Base-by-base conservation (phyloP, 2,329 filamentous ascomycete species). In the Neofusicoccum parvum region DNA sequence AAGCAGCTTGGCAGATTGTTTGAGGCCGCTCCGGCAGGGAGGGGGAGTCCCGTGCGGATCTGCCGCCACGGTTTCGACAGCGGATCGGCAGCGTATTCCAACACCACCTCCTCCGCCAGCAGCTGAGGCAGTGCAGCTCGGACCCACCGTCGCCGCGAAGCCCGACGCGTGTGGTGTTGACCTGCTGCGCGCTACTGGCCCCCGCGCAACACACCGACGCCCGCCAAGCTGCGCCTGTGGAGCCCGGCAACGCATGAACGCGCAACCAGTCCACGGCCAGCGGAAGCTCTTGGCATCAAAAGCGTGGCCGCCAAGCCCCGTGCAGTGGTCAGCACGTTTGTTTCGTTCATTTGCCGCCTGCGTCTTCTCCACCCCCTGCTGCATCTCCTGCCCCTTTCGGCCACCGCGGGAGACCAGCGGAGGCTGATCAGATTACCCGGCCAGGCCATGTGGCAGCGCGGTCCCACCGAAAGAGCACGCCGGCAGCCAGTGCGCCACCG, bases 301-400 rank as follows among this genome's bases (percentile, higher is more conserved):
- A 7, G 39, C 45, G 54, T 59, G 53, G 37, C 53, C 20, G 53
- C 54, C 54, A 58, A 45, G 54, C 54, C 39, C 23, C 27, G 20
- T 58, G 14, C 20, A 23, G 39, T 45, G n/a, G 54, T 5, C 54
- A 23, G 15, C 45, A 20, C 36, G 9, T 58, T 32, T 58, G 56
- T 60, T 48, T 46, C 43, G 56, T 48, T 60, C 41, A 48, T 48
- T 58, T 48, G 43, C 56, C 14, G 48, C 37, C 15, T 23, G 23
- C 54, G 14, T 20, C 39, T 60, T 48, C 56, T 48, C 41, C 56
- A 48, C 56, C 56, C 56, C 56, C 43, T 48, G 56, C 54, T 48
- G 56, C 43, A 60, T 46, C 56, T 60, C 56, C 56, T 60, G 56
- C 56, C 56, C 56, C 56, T 60, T 60, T 60, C 56, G 56, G 43